Base-by-base conservation (phyloP, 208 protist species). In the Trypanosoma theileri region DNA sequence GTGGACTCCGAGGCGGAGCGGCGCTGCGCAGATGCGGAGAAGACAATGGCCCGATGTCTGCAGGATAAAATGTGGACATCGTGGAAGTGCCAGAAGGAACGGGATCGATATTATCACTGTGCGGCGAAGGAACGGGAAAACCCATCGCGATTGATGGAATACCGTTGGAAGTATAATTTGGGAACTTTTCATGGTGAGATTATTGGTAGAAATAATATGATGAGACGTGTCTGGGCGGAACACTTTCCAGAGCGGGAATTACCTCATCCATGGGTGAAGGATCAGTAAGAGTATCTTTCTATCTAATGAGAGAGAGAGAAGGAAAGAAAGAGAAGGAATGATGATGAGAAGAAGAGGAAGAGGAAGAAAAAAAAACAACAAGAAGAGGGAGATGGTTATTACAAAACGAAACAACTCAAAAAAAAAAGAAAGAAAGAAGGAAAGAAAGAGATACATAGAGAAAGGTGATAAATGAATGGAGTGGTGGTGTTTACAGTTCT, bases 1-100 rank as follows among this genome's bases (percentile, higher is more conserved):
- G 75, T 89, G 0, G 73, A 66, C 6, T 65, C 55, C 13, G 84
- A 92, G 81, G 75, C 79, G 42, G 82, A 91, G 73, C 82, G 89
- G 13, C 84, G 81, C 17, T 94, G 89, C 69, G 60, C 76, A 6
- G 89, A 92, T 56, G 56, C 66, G 28, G 89, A 94, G 55, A 94
- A 94, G 73, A 84, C 65, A 26, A 92, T 94, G 85, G 84, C 85
- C 24, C 79, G 86, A 4, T 94, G 89, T 57, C 64, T 94, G 68
- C 89, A 94, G 64, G 86, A 92, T 58, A 94, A 94, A 64, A 92
- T 92, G 84, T 94, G 89, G 86, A 92, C 89, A 3, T 82, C 85
- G 41, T 94, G 89, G 86, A 94, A 94, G 77, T 94, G 89, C 72
- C 86, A 94, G 80, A 94, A 94, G 75, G 80, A 91, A 70, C 86